These are phyloP conservation scores for Lonicera japonica DNA, from an alignment of 129 eudicot species.

Conservation along the genomic window DNA sequence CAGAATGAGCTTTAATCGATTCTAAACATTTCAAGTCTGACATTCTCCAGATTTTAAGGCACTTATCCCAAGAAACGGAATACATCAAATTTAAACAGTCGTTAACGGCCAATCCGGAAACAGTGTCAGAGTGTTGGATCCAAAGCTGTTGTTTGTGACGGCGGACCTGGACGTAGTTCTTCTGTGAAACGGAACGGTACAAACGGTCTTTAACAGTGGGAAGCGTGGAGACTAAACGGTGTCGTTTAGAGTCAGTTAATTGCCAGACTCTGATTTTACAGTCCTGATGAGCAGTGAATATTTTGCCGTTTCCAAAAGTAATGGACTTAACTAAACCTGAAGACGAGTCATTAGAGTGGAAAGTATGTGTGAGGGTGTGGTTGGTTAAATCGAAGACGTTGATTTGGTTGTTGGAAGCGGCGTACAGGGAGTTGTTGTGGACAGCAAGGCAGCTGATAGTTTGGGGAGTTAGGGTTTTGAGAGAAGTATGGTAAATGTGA, in stretches of 20 bases:
- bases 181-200: conserved; percentile 4
- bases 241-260: conserved; percentile 7
- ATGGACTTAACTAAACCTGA: conserved; percentile 36
- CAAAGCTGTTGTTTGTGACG: conserved; percentile 34
- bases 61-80: conserved; percentile 45
- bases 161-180: conserved; percentile 34
- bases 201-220: conserved; percentile 33
- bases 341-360: conserved; percentile 15
- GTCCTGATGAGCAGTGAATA: conserved; percentile 43
- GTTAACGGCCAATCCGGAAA: conserved; percentile 30
- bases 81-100: conserved; percentile 16
- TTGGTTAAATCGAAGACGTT: conserved; percentile 19
- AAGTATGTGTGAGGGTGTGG: conserved; percentile 7
- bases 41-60: conserved; percentile 28
- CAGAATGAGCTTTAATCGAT: conserved; percentile 26
- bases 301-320: conserved; percentile 7
- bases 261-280: conserved; percentile 34
- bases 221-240: conserved; percentile 27
- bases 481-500: conserved; percentile 8
- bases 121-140: conserved; percentile 41
- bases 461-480: conserved; percentile 12
- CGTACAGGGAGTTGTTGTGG: conserved; percentile 22
- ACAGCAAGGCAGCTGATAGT: conserved; percentile 27
- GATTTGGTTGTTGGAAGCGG: conserved; percentile 26
- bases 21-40: conserved; percentile 19